Evolutionary conservation across 805 yeast species (phyloP).

Genomic region (Saturnispora silvae): DNA sequence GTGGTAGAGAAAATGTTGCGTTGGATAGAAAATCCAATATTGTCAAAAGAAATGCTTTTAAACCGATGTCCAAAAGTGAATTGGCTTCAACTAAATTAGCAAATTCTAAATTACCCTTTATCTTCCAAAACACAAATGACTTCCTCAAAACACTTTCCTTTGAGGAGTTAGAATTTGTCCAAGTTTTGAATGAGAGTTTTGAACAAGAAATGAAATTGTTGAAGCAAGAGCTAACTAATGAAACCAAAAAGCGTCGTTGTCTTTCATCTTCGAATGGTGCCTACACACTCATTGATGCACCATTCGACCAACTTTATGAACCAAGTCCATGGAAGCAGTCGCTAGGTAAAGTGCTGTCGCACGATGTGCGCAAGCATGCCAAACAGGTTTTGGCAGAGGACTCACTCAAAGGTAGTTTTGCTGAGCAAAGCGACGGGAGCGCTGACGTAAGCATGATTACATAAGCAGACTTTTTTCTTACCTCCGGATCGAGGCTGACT

Average conservation of each 20-base stretch:
- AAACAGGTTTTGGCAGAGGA: slow-evolving; percentile 3
- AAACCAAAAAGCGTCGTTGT: neutral
- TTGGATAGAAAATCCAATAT: slow-evolving; percentile 20
- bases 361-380: slow-evolving; percentile 12
- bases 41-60: slow-evolving; percentile 21
- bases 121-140: slow-evolving; percentile 21
- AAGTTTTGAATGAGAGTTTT: slow-evolving; percentile 24
- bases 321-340: slow-evolving; percentile 12
- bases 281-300: slow-evolving; percentile 15
- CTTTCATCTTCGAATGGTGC: slow-evolving; percentile 1
- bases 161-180: slow-evolving; percentile 26
- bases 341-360: slow-evolving; percentile 10
- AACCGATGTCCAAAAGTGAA: slow-evolving; percentile 19
- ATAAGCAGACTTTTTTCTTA: neutral
- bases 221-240: slow-evolving; percentile 9
- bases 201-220: slow-evolving; percentile 20
- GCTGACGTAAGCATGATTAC: neutral
- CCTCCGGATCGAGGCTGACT: neutral
- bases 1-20: slow-evolving; percentile 2
- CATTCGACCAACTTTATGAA: slow-evolving; percentile 16
- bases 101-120: slow-evolving; percentile 18
- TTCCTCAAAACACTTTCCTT: slow-evolving; percentile 21
- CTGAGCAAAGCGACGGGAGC: neutral
- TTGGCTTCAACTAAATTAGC: slow-evolving; percentile 16
- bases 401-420: neutral